Conservation (phyloP, 1,139 yeast genomes). For the Sugiyamaella sp. region DNA sequence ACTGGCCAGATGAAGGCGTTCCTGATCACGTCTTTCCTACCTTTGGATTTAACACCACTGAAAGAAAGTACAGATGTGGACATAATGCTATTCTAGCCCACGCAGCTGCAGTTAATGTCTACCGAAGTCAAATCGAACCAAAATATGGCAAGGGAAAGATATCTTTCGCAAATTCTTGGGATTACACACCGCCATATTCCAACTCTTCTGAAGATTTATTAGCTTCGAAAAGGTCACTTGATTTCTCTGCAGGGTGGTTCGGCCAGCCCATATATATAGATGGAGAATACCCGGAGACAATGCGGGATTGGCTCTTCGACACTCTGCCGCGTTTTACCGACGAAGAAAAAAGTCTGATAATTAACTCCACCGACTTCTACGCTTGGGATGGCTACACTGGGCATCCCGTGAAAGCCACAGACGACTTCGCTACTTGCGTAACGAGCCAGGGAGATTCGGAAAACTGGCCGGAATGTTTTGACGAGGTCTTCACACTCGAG, state of each 20-base stretch:
- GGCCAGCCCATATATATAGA: slow-evolving; percentile 42
- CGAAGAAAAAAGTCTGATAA: slow-evolving; percentile 38
- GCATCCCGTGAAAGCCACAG: slow-evolving; percentile 36
- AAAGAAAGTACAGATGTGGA: slow-evolving; percentile 32
- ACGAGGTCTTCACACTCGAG: slow-evolving; percentile 28
- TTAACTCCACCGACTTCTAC: slow-evolving; percentile 42
- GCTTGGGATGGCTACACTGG: slow-evolving; percentile 48
- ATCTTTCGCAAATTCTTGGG: slow-evolving; percentile 38
- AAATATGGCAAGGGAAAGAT: slow-evolving; percentile 36
- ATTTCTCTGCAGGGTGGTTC: slow-evolving; percentile 40
- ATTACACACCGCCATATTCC: slow-evolving; percentile 33
- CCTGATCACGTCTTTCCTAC: slow-evolving; percentile 33
- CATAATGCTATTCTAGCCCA: slow-evolving; percentile 43
- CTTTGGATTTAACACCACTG: slow-evolving; percentile 25
- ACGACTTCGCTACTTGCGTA: slow-evolving; percentile 37
- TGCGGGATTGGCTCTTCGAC: slow-evolving; percentile 36
- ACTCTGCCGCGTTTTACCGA: slow-evolving; percentile 37
- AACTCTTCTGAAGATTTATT: slow-evolving; percentile 25
- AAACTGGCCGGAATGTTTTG: slow-evolving; percentile 32
- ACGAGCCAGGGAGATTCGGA: slow-evolving; percentile 25
- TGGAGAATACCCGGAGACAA: slow-evolving; percentile 44
- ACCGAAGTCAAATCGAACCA: slow-evolving; percentile 41
- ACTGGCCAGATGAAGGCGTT: slow-evolving; percentile 28
- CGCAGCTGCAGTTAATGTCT: slow-evolving; percentile 40
- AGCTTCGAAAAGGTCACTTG: slow-evolving; percentile 42